Percentiles rank a stretch among this genome's conserved stretches.
These are phyloP conservation scores for Westerdykella ornata DNA, from an alignment of 2,329 filamentous ascomycete species.

Conservation along the genomic window DNA sequence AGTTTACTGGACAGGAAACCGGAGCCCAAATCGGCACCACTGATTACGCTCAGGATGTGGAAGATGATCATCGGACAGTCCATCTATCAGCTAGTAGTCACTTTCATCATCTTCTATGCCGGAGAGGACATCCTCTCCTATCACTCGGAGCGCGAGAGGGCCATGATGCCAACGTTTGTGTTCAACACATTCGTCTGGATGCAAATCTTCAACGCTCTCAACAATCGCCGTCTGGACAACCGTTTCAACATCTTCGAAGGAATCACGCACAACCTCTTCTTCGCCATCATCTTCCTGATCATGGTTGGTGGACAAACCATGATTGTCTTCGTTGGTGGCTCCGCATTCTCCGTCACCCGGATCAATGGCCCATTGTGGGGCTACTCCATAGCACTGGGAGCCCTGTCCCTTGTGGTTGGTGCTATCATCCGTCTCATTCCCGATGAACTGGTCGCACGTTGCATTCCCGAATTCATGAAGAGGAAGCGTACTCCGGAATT, in stretches of 20 bases:
- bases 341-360: constrained; percentile 66
- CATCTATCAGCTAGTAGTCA: constrained; percentile 74
- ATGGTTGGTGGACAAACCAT: constrained; percentile 87
- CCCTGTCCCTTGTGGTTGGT: constrained; percentile 79
- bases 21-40: constrained; percentile 62
- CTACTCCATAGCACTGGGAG: constrained; percentile 74
- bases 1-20: constrained; percentile 76
- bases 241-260: constrained; percentile 93
- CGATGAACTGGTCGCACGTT: constrained; percentile 53
- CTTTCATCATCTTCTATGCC: constrained; percentile 78
- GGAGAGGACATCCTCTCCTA: constrained; percentile 56
- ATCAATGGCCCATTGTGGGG: constrained; percentile 77
- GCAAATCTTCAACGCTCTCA: constrained; percentile 98
- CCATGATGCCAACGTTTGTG: constrained; percentile 66
- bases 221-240: constrained; percentile 92
- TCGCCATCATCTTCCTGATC: constrained; percentile 73
- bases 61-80: constrained; percentile 97
- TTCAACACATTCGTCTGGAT: constrained; percentile 99
- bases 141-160: constrained; percentile 40
- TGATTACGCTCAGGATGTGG: constrained; percentile 93
- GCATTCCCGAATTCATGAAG: constrained; percentile 40
- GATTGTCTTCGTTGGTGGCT: constrained; percentile 80
- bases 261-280: constrained; percentile 77
- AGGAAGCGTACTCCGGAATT: constrained; percentile 39
- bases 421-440: constrained; percentile 76